phyloP scores from a whole-genome alignment of 2,329 filamentous ascomycete genomes.

The Trichoderma pleuroti region DNA sequence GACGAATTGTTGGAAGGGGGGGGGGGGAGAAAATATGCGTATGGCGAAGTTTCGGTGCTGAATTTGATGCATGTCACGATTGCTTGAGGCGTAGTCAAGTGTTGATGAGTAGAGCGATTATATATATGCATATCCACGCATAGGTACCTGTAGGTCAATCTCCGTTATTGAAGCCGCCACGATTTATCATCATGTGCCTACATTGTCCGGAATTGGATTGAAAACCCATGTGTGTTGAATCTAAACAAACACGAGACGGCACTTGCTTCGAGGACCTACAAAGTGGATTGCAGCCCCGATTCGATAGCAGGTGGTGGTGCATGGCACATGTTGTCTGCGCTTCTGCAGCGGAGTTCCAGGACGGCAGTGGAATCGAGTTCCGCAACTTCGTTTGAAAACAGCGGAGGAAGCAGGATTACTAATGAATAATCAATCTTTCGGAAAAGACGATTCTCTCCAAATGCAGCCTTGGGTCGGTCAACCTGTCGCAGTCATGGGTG shows the following conservation, averaged over 20 bases:
- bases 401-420: not conserved
- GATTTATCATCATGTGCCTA: not conserved
- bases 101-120: too few relatives aligned
- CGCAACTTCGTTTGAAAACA: not conserved
- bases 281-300: not conserved
- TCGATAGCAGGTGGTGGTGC: not conserved
- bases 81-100: not conserved
- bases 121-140: not conserved
- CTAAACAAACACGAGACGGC: too few relatives aligned
- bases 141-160: not conserved
- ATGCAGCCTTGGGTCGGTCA: not conserved
- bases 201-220: not conserved
- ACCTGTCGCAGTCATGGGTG: not conserved
- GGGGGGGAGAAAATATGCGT: not conserved
- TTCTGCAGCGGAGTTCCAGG: not conserved
- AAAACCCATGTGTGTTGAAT: not conserved
- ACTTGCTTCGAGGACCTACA: not conserved
- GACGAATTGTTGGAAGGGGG: not conserved
- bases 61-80: not conserved
- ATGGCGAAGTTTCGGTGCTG: not conserved
- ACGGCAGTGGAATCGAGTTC: not conserved
- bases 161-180: too few relatives aligned
- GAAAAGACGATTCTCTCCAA: not conserved
- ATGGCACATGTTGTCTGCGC: not conserved
- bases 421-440: not conserved